Percentiles rank a stretch among this genome's conserved stretches.
Conservation (phyloP, 352 stramenopile genomes). For the Globisporangium polare region DNA sequence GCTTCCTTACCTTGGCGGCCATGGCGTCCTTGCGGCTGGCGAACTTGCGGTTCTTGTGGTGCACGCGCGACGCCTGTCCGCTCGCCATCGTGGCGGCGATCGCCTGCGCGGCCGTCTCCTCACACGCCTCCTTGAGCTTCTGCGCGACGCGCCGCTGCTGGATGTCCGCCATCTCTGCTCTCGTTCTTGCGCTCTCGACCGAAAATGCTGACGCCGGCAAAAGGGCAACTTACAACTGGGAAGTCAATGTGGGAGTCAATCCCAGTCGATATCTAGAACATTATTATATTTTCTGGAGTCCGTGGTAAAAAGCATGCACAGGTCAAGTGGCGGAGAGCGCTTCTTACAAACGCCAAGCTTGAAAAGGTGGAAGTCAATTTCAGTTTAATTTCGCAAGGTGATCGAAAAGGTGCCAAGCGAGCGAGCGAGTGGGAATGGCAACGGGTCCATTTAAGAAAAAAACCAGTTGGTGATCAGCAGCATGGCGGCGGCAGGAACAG, state of each 20-base stretch:
- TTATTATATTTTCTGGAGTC: too few species aligned
- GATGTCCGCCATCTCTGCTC: slow-evolving; percentile 44
- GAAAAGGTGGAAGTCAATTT: neutral
- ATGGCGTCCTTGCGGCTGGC: slow-evolving; percentile 75
- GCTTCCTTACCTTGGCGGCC: slow-evolving; percentile 78
- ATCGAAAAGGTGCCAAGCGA: neutral
- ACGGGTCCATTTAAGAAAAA: neutral
- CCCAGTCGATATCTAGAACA: neutral
- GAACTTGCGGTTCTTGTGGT: slow-evolving; percentile 87
- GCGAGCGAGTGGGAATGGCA: neutral
- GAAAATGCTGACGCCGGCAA: neutral
- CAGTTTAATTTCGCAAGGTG: neutral
- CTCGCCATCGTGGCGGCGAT: slow-evolving; percentile 66
- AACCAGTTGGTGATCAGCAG: neutral
- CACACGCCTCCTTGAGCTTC: slow-evolving; percentile 73
- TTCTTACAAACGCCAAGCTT: too few species aligned
- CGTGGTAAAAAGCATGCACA: too few species aligned
- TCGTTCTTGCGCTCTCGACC: neutral
- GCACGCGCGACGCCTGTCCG: slow-evolving; percentile 66
- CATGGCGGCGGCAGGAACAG: neutral
- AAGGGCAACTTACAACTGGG: neutral
- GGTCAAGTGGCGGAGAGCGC: too few species aligned
- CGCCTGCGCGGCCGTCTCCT: slow-evolving; percentile 78
- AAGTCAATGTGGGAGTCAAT: slow-evolving; percentile 8
- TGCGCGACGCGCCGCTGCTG: slow-evolving; percentile 66